A percentile compares a stretch with the other conserved stretches of the same genome.
Conservation (phyloP, 2,329 filamentous ascomycete species). For the Pestalotiopsis sp. region DNA sequence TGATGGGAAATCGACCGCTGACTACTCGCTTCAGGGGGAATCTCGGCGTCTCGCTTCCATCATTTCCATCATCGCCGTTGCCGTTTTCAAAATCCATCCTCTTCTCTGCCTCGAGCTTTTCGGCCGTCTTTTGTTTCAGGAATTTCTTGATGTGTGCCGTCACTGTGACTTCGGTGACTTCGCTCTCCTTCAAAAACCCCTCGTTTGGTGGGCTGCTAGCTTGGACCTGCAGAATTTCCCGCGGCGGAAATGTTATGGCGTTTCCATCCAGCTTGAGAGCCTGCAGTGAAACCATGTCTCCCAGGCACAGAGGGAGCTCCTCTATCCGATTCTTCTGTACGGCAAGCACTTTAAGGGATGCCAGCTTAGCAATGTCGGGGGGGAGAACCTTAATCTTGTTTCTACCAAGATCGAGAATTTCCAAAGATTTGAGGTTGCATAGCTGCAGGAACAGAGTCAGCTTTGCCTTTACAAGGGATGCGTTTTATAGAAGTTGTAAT, state of each 20-base stretch:
- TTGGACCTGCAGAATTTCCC: conserved; percentile 65
- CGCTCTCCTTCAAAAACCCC: conserved; percentile 60
- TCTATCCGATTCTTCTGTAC: conserved; percentile 86
- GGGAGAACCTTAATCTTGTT: conserved; percentile 83
- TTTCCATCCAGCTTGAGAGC: conserved; percentile 91
- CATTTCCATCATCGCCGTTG: conserved; percentile 63
- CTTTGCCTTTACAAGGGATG: conserved; percentile 5
- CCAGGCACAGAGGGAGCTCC: conserved; percentile 79
- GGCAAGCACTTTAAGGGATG: conserved; percentile 86
- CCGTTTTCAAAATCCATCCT: conserved; percentile 56
- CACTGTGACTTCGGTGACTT: conserved; percentile 62
- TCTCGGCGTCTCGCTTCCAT: conserved; percentile 79
- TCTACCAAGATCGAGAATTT: conserved; percentile 89
- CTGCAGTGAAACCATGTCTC: conserved; percentile 87
- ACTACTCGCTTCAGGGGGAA: conserved; percentile 65
- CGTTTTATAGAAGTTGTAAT: conserved; percentile 23
- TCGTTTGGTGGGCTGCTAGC: conserved; percentile 59
- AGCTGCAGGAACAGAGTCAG: conserved; percentile 55
- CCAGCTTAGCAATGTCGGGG: conserved; percentile 76
- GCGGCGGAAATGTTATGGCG: conserved; percentile 78
- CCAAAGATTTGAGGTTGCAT: conserved; percentile 81
- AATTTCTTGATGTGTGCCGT: conserved; percentile 66
- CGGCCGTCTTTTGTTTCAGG: conserved; percentile 52
- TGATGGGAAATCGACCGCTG: conserved; percentile 69
- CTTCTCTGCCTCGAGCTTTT: conserved; percentile 49